phyloP scores from a whole-genome alignment of 2,329 filamentous ascomycete species.

The Aureobasidium sp. region DNA sequence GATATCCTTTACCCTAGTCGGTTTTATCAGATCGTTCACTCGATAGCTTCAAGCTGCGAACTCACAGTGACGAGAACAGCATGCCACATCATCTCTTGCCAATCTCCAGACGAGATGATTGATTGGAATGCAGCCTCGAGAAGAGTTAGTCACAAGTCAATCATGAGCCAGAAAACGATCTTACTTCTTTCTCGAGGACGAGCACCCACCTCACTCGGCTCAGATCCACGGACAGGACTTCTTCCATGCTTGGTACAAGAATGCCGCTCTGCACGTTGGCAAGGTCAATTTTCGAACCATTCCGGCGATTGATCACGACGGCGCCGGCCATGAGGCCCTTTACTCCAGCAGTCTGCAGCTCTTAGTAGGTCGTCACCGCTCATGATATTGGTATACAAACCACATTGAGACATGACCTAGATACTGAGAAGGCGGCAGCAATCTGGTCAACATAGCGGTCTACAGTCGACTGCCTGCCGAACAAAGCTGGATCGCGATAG shows the following conservation, averaged over 20 bases:
- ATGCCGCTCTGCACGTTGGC: constrained; percentile 44
- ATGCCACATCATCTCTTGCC: constrained; percentile 40
- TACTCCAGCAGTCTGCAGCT: constrained; percentile 52
- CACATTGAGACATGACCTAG: constrained; percentile 60
- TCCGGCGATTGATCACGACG: constrained; percentile 38
- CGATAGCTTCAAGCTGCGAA: not conserved
- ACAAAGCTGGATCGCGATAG: constrained; percentile 66
- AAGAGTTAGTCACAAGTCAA: constrained; percentile 16
- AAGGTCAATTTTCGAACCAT: constrained; percentile 36
- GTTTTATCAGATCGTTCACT: not conserved
- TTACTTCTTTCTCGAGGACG: constrained; percentile 70
- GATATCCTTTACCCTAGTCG: constrained; percentile 67
- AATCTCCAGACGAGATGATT: constrained; percentile 49
- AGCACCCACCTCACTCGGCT: constrained; percentile 52
- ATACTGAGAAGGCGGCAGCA: constrained; percentile 57
- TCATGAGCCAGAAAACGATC: constrained; percentile 5
- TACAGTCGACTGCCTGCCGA: constrained; percentile 58
- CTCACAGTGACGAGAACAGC: constrained; percentile 60
- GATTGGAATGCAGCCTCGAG: constrained; percentile 64
- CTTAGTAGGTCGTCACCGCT: not conserved
- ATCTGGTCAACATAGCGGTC: constrained; percentile 67
- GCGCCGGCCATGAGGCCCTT: constrained; percentile 63
- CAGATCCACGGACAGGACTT: constrained; percentile 45
- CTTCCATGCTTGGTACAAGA: constrained; percentile 48
- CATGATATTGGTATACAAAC: constrained; percentile 36